A percentile compares a stretch with the other conserved stretches of the same genome.
These are phyloP conservation scores for Symbiotaphrina buchneri DNA, from an alignment of 495 filamentous ascomycete genomes.

Conservation along the genomic window DNA sequence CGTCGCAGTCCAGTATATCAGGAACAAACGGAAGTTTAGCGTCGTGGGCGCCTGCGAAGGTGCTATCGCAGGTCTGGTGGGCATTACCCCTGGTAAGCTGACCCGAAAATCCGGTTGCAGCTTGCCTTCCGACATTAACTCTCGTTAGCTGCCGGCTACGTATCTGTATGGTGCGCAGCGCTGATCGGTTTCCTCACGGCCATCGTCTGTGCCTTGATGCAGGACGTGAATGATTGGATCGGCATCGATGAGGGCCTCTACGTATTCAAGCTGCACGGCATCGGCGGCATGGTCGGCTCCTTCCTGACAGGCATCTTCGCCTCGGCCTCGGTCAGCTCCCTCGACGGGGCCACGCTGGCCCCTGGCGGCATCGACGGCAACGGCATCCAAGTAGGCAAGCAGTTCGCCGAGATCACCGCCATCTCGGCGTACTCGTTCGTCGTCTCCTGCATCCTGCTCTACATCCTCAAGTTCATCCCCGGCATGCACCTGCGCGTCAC, in stretches of 20 bases:
- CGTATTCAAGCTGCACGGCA: constrained; percentile 38
- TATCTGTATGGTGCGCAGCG: not conserved
- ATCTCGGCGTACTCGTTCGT: constrained; percentile 31
- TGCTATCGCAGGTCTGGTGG: constrained; percentile 39
- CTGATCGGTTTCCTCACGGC: not conserved
- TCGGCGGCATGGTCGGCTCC: constrained; percentile 36
- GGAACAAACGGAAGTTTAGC: constrained; percentile 28
- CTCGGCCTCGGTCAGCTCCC: constrained; percentile 8
- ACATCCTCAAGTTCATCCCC: constrained; percentile 32
- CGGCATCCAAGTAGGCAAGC: constrained; percentile 31
- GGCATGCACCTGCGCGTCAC: constrained; percentile 29
- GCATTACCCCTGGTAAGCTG: constrained; percentile 42
- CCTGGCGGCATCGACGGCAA: constrained; percentile 32
- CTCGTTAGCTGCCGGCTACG: too few species aligned
- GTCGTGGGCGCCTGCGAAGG: constrained; percentile 37
- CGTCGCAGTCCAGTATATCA: constrained; percentile 33
- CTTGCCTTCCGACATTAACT: too few species aligned
- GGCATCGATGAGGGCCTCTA: constrained; percentile 15
- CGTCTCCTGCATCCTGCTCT: constrained; percentile 27
- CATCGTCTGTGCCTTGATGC: not conserved
- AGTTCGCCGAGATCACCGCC: constrained; percentile 33
- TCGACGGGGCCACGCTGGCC: constrained; percentile 24
- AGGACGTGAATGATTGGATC: not conserved
- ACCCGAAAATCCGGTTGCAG: too few species aligned
- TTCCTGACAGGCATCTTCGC: constrained; percentile 41